Conservation (phyloP, 306 rosid genomes). For the Quercus gilva region DNA sequence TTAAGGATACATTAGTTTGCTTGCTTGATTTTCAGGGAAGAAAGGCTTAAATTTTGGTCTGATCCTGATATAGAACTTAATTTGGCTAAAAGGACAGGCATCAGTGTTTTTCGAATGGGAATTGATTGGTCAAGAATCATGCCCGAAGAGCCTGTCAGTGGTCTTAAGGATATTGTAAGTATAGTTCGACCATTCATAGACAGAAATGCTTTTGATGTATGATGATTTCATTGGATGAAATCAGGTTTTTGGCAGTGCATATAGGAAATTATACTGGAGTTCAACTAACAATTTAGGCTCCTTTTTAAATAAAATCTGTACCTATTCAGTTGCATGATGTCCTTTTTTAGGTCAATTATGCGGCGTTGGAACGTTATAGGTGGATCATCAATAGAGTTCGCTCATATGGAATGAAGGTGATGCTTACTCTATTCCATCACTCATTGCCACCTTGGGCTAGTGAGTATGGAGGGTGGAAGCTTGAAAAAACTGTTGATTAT, state of each 20-base stretch:
- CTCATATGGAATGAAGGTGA: slow-evolving; percentile 93
- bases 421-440: slow-evolving; percentile 97
- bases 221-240: background rate
- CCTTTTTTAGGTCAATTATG: slow-evolving; percentile 71
- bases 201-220: slow-evolving; percentile 13
- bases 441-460: slow-evolving; percentile 96
- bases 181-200: slow-evolving; percentile 20
- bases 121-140: slow-evolving; percentile 93
- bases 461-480: slow-evolving; percentile 97
- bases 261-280: background rate
- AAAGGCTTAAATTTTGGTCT: slow-evolving; percentile 97
- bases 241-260: background rate
- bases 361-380: slow-evolving; percentile 92
- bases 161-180: slow-evolving; percentile 70
- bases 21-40: slow-evolving; percentile 67
- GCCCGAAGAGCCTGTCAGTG: slow-evolving; percentile 72
- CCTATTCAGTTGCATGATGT: slow-evolving; percentile 11
- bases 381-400: slow-evolving; percentile 84
- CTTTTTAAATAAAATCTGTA: slow-evolving; percentile 12
- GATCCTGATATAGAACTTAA: slow-evolving; percentile 93
- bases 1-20: slow-evolving; percentile 14
- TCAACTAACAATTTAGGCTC: slow-evolving; percentile 3
- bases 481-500: slow-evolving; percentile 90
- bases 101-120: slow-evolving; percentile 89
- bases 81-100: slow-evolving; percentile 82